Evolutionary conservation across 257 asterid genomes (phyloP).

Genomic region (Nicotiana otophora): DNA sequence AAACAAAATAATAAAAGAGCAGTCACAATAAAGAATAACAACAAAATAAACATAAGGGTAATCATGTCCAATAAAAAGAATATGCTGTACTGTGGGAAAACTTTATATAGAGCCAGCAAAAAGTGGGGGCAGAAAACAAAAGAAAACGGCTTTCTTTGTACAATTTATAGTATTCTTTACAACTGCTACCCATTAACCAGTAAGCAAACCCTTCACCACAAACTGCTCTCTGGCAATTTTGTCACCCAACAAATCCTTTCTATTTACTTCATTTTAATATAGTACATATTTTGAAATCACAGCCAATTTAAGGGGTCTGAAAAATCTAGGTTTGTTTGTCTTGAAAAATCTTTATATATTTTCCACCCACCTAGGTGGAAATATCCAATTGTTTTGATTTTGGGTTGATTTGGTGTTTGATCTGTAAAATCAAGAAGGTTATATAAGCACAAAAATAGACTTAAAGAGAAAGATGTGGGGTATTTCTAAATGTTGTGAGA

Average conservation of each 20-base stretch:
- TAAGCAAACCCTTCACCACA: conserved; percentile 30
- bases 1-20: no score
- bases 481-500: conserved; percentile 59
- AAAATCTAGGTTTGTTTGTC: neutral
- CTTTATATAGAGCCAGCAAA: neutral
- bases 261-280: neutral
- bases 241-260: neutral
- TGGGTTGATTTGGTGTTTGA: conserved; percentile 18
- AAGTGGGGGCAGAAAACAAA: conserved; percentile 33
- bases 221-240: neutral
- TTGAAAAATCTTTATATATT: neutral
- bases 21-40: no score
- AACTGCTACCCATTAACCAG: conserved; percentile 31
- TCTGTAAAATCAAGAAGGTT: conserved; percentile 14
- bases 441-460: neutral
- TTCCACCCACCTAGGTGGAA: neutral
- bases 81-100: neutral
- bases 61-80: neutral
- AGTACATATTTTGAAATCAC: neutral
- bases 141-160: conserved; percentile 43
- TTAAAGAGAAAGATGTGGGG: conserved; percentile 38
- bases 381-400: conserved; percentile 8
- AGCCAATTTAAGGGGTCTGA: neutral
- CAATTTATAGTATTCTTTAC: conserved; percentile 20
- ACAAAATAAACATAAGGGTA: no score